phyloP scores from a whole-genome alignment of 345 rosid genomes.

The Boechera retrofracta region DNA sequence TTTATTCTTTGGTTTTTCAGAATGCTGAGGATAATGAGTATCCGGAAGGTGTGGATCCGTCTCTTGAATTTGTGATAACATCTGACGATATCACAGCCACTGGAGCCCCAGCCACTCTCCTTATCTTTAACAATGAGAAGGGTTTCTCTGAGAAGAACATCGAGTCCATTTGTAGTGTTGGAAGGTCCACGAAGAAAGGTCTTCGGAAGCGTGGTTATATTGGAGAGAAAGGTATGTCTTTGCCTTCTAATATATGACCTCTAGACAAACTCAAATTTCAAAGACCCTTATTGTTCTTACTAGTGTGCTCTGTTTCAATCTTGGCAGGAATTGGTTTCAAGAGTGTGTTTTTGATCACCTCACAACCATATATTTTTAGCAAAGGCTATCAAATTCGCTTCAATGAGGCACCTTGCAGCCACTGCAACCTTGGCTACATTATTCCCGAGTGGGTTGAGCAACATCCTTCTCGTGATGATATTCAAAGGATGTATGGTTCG shows the following conservation, averaged over 20 bases:
- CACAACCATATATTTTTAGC: slow-evolving; percentile 65
- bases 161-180: slow-evolving; percentile 72
- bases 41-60: slow-evolving; percentile 62
- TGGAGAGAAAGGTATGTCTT: slow-evolving; percentile 73
- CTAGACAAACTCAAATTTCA: neutral
- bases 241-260: neutral
- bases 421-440: slow-evolving; percentile 68
- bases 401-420: slow-evolving; percentile 64
- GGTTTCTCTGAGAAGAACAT: slow-evolving; percentile 67
- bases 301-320: slow-evolving; percentile 5
- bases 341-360: slow-evolving; percentile 67
- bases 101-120: slow-evolving; percentile 68
- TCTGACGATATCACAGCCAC: slow-evolving; percentile 70
- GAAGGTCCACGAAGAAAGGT: slow-evolving; percentile 74
- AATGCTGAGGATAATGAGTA: slow-evolving; percentile 86
- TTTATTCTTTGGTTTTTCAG: slow-evolving; percentile 38
- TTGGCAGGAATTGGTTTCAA: slow-evolving; percentile 71
- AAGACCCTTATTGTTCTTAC: neutral
- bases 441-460: slow-evolving; percentile 87
- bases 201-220: slow-evolving; percentile 65
- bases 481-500: slow-evolving; percentile 58
- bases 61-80: slow-evolving; percentile 74
- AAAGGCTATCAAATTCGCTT: slow-evolving; percentile 75
- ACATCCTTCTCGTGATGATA: slow-evolving; percentile 53
- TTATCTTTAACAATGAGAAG: slow-evolving; percentile 70